Evolutionary conservation across 495 filamentous ascomycete genomes (phyloP), one percentile per base, ranked within the genome.

Genomic region (Aspergillus conjunctus): DNA sequence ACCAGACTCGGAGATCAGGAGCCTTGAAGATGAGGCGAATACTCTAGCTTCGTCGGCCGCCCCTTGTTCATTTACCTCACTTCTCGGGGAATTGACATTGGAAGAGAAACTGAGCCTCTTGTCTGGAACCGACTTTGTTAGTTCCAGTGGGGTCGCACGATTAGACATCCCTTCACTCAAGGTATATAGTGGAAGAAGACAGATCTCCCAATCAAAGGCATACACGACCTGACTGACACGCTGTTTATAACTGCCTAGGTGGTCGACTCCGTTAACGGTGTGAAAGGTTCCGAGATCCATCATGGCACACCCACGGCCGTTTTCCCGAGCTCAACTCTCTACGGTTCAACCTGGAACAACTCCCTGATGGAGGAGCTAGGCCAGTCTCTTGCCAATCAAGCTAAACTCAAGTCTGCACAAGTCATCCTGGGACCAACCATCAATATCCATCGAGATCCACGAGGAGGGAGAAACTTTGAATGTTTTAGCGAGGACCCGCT

Each of bases 391-490:
- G 53, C 33, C 39, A 9, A 20, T 6, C 33, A 56, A 12, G 53
- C 39, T 7, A 30, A 56, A 41, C 18, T 41, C 37, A 56, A 56
- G 9, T 41, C 53, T 4, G 53, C 39, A 2, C 53, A 56, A 17
- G 53, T 56, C 8, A 34, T 57, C 14, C 54, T 57, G 12, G 54
- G 39, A 9, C 54, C 54, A 3, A 57, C 54, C 14, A 34, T 57
- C n/a, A 31, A 31, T 49, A 46, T 45, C 17, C 21, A 46, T 12
- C 54, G 54, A 4, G 20, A 57, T 31, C 54, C 54, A 22, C 41
- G 18, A 0, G 54, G 54, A 0, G 54, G 54, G n/a, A 22, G 54
- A 15, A 57, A 57, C 15, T 57, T 57, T 32, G 54, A 57, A 15
- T 48, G 39, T 9, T 57, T 57, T 21, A 46, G 39, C 30, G 54